These are phyloP conservation scores for Talaromyces atroroseus DNA, from an alignment of 2,329 filamentous ascomycete genomes.

Conservation along the genomic window DNA sequence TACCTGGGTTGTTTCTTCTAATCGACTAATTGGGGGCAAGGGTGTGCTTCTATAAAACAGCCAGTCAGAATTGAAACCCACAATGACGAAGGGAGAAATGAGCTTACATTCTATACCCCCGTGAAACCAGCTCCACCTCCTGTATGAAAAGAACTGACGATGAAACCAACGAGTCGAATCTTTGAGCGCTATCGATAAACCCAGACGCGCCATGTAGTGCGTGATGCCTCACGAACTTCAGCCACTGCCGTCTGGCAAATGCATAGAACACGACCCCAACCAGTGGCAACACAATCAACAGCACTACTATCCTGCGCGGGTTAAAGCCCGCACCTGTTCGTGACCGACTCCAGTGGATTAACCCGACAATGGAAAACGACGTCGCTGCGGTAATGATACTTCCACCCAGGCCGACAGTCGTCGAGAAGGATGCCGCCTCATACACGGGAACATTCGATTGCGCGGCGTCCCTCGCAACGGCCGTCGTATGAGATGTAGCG, in stretches of 20 bases:
- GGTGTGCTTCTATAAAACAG: constrained; percentile 64
- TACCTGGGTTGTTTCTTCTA: constrained; percentile 76
- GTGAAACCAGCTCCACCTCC: constrained; percentile 90
- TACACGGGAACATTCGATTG: constrained; percentile 25
- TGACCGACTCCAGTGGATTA: constrained; percentile 66
- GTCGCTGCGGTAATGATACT: constrained; percentile 60
- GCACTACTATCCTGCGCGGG: constrained; percentile 34
- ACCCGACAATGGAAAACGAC: constrained; percentile 59
- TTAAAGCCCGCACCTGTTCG: constrained; percentile 44
- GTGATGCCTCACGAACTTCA: constrained; percentile 70
- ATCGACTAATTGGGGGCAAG: constrained; percentile 81
- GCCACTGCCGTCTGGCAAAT: constrained; percentile 72
- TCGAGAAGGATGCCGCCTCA: constrained; percentile 31
- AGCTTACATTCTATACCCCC: constrained; percentile 76
- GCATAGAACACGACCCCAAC: constrained; percentile 59
- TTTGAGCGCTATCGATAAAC: constrained; percentile 69
- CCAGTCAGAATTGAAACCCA: constrained; percentile 2
- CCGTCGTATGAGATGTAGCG: constrained; percentile 36
- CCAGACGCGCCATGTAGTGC: constrained; percentile 63
- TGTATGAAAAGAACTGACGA: constrained; percentile 78
- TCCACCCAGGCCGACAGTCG: constrained; percentile 56
- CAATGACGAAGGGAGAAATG: constrained; percentile 12
- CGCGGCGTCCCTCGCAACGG: constrained; percentile 26
- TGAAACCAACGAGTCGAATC: constrained; percentile 70
- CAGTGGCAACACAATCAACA: constrained; percentile 44